Conservation (phyloP, 257 asterid species). For the Paulownia fortunei region DNA sequence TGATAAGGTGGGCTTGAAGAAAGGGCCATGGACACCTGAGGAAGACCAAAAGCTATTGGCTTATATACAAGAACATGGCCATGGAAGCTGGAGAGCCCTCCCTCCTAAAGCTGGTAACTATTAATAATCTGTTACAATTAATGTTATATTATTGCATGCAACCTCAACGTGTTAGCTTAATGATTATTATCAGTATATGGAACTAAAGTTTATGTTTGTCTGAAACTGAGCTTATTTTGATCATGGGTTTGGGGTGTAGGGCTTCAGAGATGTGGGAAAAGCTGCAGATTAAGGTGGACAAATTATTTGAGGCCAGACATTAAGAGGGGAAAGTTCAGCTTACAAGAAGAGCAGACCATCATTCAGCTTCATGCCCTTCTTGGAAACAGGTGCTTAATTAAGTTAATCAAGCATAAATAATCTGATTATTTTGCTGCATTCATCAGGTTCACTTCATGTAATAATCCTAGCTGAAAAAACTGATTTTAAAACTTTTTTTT, state of each 20-base stretch:
- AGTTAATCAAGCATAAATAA: not conserved
- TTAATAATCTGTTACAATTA: not conserved
- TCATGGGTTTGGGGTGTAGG: too few species aligned
- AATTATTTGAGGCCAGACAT: too few species aligned
- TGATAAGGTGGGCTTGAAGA: conserved; percentile 57
- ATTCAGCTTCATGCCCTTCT: conserved; percentile 63
- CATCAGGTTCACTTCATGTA: not conserved
- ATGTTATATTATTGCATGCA: not conserved
- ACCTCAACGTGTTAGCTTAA: not conserved
- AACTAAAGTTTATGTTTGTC: too few species aligned
- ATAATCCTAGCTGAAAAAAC: too few species aligned
- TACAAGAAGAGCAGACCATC: conserved; percentile 60
- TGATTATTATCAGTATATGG: too few species aligned
- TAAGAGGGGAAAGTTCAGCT: too few species aligned
- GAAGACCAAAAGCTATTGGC: conserved; percentile 54
- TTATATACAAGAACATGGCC: conserved; percentile 57
- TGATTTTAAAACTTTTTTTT: too few species aligned
- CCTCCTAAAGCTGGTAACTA: conserved; percentile 58
- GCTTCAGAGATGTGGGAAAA: too few species aligned
- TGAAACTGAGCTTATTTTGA: too few species aligned
- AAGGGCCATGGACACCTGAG: conserved; percentile 63
- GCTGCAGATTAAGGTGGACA: too few species aligned
- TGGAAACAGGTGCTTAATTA: conserved; percentile 47
- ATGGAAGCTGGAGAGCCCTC: conserved; percentile 67
- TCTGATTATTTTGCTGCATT: not conserved